Conservation (phyloP, 2,329 filamentous ascomycete species). For the Cytospora schulzeri region DNA sequence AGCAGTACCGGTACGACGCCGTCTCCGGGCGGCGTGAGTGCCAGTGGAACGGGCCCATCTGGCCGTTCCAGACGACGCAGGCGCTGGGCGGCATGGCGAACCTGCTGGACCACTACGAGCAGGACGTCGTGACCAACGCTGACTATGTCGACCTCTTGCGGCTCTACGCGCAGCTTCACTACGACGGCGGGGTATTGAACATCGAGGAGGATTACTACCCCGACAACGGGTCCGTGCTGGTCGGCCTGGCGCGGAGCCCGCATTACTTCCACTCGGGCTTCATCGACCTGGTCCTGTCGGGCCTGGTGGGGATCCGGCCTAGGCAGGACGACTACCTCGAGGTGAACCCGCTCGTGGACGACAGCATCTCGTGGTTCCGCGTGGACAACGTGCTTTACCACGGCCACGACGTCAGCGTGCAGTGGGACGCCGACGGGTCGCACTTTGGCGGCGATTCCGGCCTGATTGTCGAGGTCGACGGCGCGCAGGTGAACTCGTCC, state of each 20-base stretch:
- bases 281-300: slow-evolving; percentile 44
- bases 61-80: slow-evolving; percentile 48
- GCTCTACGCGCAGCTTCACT: slow-evolving; percentile 44
- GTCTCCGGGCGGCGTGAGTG: slow-evolving; percentile 39
- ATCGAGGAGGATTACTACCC: slow-evolving; percentile 48
- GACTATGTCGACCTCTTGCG: slow-evolving; percentile 42
- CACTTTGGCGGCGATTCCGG: slow-evolving; percentile 36
- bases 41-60: slow-evolving; percentile 48
- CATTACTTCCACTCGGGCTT: slow-evolving; percentile 51
- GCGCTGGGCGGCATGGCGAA: slow-evolving; percentile 44
- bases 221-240: slow-evolving; percentile 43
- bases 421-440: slow-evolving; percentile 43
- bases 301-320: slow-evolving; percentile 45
- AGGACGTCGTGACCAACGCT: slow-evolving; percentile 33
- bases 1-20: slow-evolving; percentile 44
- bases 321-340: slow-evolving; percentile 42
- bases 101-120: slow-evolving; percentile 44
- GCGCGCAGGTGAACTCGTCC: slow-evolving; percentile 36
- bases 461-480: slow-evolving; percentile 40
- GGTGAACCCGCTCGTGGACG: slow-evolving; percentile 42
- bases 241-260: slow-evolving; percentile 44
- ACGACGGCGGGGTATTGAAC: slow-evolving; percentile 40
- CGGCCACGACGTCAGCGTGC: slow-evolving; percentile 43
- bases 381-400: slow-evolving; percentile 45
- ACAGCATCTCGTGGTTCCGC: slow-evolving; percentile 42